These are phyloP conservation scores for Bimuria novae-zelandiae DNA, from an alignment of 2,329 filamentous ascomycete species.

Conservation along the genomic window DNA sequence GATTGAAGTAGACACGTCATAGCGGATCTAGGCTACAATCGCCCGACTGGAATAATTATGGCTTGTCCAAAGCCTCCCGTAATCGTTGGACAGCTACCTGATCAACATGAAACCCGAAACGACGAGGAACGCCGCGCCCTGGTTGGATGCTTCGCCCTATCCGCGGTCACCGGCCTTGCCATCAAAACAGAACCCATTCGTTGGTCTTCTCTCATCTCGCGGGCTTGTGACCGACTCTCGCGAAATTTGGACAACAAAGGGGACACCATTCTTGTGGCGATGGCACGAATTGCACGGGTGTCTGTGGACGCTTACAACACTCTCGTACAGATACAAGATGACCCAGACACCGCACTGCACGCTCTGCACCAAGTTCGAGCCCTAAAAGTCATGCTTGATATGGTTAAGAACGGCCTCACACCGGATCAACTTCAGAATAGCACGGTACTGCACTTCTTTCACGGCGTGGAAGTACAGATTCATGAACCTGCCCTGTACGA, in stretches of 20 bases:
- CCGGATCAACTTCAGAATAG: slow-evolving; percentile 2
- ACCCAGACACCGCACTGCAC: not conserved
- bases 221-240: slow-evolving; percentile 56
- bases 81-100: slow-evolving; percentile 5
- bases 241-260: slow-evolving; percentile 53
- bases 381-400: slow-evolving; percentile 8
- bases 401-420: slow-evolving; percentile 6
- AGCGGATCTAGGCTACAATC: slow-evolving; percentile 15
- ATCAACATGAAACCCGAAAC: slow-evolving; percentile 37
- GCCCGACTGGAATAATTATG: slow-evolving; percentile 1
- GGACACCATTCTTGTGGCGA: slow-evolving; percentile 55
- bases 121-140: slow-evolving; percentile 57
- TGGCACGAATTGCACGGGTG: slow-evolving; percentile 42
- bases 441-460: slow-evolving; percentile 2
- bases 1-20: slow-evolving; percentile 3
- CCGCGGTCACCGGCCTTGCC: slow-evolving; percentile 28
- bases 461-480: slow-evolving; percentile 11
- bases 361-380: slow-evolving; percentile 9
- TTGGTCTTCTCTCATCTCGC: slow-evolving; percentile 61
- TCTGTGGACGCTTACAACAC: slow-evolving; percentile 18
- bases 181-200: slow-evolving; percentile 50
- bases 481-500: slow-evolving; percentile 12
- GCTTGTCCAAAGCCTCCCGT: slow-evolving; percentile 13
- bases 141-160: slow-evolving; percentile 53
- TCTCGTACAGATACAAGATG: slow-evolving; percentile 21